Conservation (phyloP, 2,329 filamentous ascomycete species). For the Ceratocystis albifundus region DNA sequence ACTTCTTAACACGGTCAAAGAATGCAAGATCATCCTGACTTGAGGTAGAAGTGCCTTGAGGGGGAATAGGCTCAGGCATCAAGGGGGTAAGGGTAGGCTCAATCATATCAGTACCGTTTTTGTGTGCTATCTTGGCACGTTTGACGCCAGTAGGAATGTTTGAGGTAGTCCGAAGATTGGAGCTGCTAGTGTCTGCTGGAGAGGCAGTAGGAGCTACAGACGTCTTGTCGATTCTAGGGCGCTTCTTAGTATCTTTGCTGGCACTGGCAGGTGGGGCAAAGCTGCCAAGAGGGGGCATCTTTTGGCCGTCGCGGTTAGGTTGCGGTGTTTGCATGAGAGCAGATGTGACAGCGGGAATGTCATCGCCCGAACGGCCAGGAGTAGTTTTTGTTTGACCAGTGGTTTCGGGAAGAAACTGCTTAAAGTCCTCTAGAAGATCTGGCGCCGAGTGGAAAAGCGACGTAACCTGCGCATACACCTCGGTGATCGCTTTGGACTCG, state of each 20-base stretch:
- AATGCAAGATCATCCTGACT: slow-evolving; percentile 79
- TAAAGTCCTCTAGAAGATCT: slow-evolving; percentile 93
- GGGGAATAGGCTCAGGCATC: slow-evolving; percentile 75
- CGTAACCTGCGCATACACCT: slow-evolving; percentile 95
- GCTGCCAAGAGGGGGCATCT: slow-evolving; percentile 87
- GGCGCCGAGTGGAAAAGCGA: slow-evolving; percentile 85
- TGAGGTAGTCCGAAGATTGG: slow-evolving; percentile 21
- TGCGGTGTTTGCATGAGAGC: slow-evolving; percentile 46
- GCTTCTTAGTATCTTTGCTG: slow-evolving; percentile 83
- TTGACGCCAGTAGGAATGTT: slow-evolving; percentile 32
- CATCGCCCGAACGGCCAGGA: slow-evolving; percentile 48
- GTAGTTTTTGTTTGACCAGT: slow-evolving; percentile 42
- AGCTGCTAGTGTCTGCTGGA: slow-evolving; percentile 16
- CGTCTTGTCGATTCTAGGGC: slow-evolving; percentile 52
- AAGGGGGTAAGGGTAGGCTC: slow-evolving; percentile 83
- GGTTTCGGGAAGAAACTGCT: slow-evolving; percentile 93
- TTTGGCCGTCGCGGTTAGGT: slow-evolving; percentile 49
- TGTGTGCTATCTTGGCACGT: slow-evolving; percentile 64
- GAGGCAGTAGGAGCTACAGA: slow-evolving; percentile 32
- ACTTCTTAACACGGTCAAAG: slow-evolving; percentile 95
- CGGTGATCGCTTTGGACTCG: slow-evolving; percentile 95
- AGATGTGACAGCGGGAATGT: slow-evolving; percentile 39
- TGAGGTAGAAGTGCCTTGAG: slow-evolving; percentile 59
- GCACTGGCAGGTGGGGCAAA: slow-evolving; percentile 75
- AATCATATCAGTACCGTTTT: slow-evolving; percentile 51